Evolutionary conservation across 2,329 filamentous ascomycete species (phyloP).

Genomic region (Botrytis porri): DNA sequence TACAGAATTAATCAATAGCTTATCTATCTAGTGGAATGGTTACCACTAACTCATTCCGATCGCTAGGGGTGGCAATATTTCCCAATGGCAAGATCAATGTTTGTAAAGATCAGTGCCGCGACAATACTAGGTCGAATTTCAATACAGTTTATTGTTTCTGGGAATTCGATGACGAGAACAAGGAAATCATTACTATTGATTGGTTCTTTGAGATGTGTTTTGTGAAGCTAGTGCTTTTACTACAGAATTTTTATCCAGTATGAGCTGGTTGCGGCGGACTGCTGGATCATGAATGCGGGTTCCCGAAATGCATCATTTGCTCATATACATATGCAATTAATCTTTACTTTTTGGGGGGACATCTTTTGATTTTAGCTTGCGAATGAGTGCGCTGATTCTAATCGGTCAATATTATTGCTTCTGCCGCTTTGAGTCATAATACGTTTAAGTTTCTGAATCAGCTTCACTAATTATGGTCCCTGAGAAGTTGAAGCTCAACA

Average conservation of each 20-base stretch:
- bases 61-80: background rate
- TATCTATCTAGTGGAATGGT: background rate
- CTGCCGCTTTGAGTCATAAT: background rate
- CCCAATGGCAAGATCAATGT: background rate
- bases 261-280: background rate
- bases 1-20: background rate
- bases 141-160: background rate
- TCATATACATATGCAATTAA: background rate
- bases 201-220: background rate
- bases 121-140: background rate
- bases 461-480: background rate
- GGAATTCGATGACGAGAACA: background rate
- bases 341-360: background rate
- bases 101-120: background rate
- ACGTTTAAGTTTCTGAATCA: background rate
- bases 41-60: background rate
- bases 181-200: background rate
- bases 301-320: background rate
- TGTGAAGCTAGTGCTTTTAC: background rate
- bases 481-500: background rate
- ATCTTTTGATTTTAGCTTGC: background rate
- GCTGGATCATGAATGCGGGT: background rate
- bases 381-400: background rate
- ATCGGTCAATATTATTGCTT: background rate
- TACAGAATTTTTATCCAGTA: background rate